Base-by-base conservation (phyloP, 2,329 filamentous ascomycete species). In the Madurella fahalii region DNA sequence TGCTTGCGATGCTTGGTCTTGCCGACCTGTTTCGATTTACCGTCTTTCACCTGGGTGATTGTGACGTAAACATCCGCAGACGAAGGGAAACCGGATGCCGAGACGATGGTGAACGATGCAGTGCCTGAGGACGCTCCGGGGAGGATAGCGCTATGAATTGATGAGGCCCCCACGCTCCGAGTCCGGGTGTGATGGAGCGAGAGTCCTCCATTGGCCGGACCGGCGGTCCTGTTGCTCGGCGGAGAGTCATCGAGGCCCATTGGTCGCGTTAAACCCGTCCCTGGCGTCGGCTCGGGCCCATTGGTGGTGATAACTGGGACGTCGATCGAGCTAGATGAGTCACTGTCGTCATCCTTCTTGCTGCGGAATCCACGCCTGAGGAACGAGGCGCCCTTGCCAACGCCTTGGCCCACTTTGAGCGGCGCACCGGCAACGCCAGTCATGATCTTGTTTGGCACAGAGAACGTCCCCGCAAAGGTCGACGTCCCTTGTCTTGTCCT, bases 1-100 rank as follows among this genome's bases (percentile, higher is more conserved):
- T 86, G 80, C 71, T 96, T 96, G 74, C 89, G 82, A 60, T 94
- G 87, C 69, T 96, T 95, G 18, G 92, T 96, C 77, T 97, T 96
- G 74, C 92, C 85, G 44, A 99, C 76, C 44, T 87, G 82, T 74
- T 94, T 96, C 47, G 77, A 81, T 71, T 87, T 92, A 45, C 83
- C 73, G 3, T 63, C 63, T 17, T 78, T 76, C 34, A 89, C 68
- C 62, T 89, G 83, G 53, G 83, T 85, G 62, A 96, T 74, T 54
- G 82, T 73, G 46, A 95, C 82, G 65, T 90, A 91, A n/a, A 96
- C 74, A 67, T 95, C 90, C 5, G 89, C 80, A 5, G 83, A 83
- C 1, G 85, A 74, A 15, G 90, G 87, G 71, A 86, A 99, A 32
- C 88, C 90, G 2, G 82, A 78, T 1, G 92, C 90, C 3, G 87